Percentiles rank a stretch among this genome's conserved stretches.
Conservation (phyloP, 805 yeast species). For the Clavispora fructus region DNA sequence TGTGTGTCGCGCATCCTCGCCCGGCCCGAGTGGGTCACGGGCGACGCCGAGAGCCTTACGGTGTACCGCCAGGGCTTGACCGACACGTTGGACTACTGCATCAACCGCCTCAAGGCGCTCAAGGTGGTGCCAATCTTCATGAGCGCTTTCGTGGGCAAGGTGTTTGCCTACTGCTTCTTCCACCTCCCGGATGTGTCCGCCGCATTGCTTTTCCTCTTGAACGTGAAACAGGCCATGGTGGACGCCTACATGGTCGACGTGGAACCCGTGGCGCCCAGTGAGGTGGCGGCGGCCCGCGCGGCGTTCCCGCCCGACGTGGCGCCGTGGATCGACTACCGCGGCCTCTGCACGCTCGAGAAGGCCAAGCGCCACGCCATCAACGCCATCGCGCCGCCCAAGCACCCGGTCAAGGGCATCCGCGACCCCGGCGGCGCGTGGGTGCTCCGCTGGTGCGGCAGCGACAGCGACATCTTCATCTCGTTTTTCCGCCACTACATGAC, state of each 20-base stretch:
- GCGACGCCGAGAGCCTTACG: conserved; percentile 18
- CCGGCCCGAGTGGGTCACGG: conserved; percentile 41
- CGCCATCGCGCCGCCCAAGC: conserved; percentile 35
- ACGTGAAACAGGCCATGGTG: conserved; percentile 45
- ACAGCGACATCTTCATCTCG: conserved; percentile 54
- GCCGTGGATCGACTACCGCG: conserved; percentile 28
- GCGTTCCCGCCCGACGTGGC: conserved; percentile 27
- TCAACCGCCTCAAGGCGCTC: conserved; percentile 40
- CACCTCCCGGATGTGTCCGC: conserved; percentile 50
- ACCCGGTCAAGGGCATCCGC: conserved; percentile 43
- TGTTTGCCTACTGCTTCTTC: conserved; percentile 59
- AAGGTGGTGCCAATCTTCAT: conserved; percentile 52
- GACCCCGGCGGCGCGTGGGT: conserved; percentile 64
- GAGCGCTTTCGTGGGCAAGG: conserved; percentile 65
- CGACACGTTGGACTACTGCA: conserved; percentile 50
- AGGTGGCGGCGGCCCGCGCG: conserved; percentile 1
- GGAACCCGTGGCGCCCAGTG: not conserved
- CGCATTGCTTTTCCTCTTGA: conserved; percentile 52
- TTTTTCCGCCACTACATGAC: conserved; percentile 55
- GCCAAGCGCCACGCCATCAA: conserved; percentile 25
- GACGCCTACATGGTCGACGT: conserved; percentile 17
- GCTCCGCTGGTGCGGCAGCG: conserved; percentile 52
- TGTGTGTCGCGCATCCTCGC: conserved; percentile 48
- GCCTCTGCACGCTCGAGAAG: conserved; percentile 26
- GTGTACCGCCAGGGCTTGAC: conserved; percentile 34